Conservation (phyloP, 257 asterid species). For the Galeopsis tetrahit region DNA sequence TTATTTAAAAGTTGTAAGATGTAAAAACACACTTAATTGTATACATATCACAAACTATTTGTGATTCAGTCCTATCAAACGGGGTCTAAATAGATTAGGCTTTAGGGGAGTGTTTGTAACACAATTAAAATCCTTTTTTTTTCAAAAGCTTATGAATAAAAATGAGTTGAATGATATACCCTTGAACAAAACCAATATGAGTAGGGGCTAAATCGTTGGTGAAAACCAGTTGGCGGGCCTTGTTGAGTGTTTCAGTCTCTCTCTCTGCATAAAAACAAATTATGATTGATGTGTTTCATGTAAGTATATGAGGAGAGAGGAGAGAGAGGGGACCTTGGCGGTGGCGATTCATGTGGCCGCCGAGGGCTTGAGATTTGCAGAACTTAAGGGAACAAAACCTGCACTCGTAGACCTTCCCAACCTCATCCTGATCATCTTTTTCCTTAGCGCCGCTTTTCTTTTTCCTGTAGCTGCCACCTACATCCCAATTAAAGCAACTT, state of each 20-base stretch:
- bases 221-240: conserved; percentile 92
- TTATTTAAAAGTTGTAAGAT: too few relatives aligned
- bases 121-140: too few relatives aligned
- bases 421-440: conserved; percentile 54
- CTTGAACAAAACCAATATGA: conserved; percentile 55
- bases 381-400: conserved; percentile 98
- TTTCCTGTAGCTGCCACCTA: conserved; percentile 54
- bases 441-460: conserved; percentile 85
- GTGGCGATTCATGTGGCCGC: conserved; percentile 99
- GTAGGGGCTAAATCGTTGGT: conserved; percentile 68
- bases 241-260: conserved; percentile 93
- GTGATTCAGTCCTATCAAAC: too few relatives aligned
- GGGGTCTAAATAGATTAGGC: too few relatives aligned
- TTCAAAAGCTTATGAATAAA: too few relatives aligned
- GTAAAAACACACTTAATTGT: not conserved
- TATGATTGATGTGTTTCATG: not conserved
- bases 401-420: conserved; percentile 90
- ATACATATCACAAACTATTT: too few relatives aligned
- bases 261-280: conserved; percentile 55
- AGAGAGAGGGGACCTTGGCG: conserved; percentile 65
- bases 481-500: conserved; percentile 54
- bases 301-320: not conserved
- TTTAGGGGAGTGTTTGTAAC: too few relatives aligned
- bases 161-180: too few relatives aligned
- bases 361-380: conserved; percentile 99